Evolutionary conservation across 176 grass and related monocot species (phyloP), one percentile per base, ranked within the genome.

Genomic region (Calamus simplicifolius): DNA sequence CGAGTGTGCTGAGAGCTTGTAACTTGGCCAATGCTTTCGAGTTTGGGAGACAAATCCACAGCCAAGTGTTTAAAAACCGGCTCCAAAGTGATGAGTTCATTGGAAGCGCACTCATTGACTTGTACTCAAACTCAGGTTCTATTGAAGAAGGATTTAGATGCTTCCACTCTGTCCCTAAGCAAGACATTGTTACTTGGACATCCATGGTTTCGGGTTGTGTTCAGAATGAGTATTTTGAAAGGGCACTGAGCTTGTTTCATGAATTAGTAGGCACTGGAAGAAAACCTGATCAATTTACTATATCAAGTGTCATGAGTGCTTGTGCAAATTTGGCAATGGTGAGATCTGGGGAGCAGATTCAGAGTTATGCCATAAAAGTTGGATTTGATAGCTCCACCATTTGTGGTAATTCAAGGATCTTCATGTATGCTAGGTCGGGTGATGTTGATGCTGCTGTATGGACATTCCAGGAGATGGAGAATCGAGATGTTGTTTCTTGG

Each of bases 351-450:
- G 66, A 75, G 63, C 89, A 93, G 58, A 84, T 93, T 38, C 84
- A 88, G 54, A 77, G 80, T 66, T 74, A 77, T 59, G 73, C 83
- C 5, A 66, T 50, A 18, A 92, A 84, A 59, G 77, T 59, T 57
- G 83, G 88, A 61, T 81, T 87, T 58, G 59, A 60, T 26, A 59
- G 65, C 19, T 81, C 87, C 66, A 80, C 70, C 62, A 56, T 68
- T 48, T 72, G 78, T 49, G 84, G 84, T 19, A 92, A 92, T 61
- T 87, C 88, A 28, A 81, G 76, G 55, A 83, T 92, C 51, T 80
- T 76, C 61, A 87, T 92, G 88, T 87, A 83, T 78, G 79, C 88
- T 65, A 92, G 84, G 12, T 83, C 88, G 49, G 83, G 88, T 21
- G 69, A 83, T 68, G 76, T 92, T 29, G 77, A 75, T 75, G 83